phyloP scores from a whole-genome alignment of 352 stramenopile species.

The Phytophthora tentaculata region DNA sequence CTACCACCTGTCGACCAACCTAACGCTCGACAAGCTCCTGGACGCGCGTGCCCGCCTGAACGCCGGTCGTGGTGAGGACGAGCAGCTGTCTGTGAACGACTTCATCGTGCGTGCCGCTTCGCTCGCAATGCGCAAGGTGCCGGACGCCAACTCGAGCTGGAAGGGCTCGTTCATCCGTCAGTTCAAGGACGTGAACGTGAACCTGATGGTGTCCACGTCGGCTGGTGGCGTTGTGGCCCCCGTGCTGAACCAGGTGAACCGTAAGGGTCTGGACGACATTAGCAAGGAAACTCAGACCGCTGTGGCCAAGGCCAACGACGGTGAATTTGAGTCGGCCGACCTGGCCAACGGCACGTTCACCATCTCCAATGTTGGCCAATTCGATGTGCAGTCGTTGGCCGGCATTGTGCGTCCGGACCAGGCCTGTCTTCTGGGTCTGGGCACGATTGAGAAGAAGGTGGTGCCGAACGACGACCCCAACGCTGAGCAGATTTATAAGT shows the following conservation, averaged over 20 bases:
- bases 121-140: conserved; percentile 96
- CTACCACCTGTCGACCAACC: conserved; percentile 97
- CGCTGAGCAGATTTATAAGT: conserved; percentile 88
- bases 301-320: conserved; percentile 43
- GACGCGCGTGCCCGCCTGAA: conserved; percentile 91
- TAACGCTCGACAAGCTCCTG: conserved; percentile 93
- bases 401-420: conserved; percentile 95
- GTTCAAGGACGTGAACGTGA: conserved; percentile 96
- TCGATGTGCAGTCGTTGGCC: conserved; percentile 94
- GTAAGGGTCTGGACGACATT: conserved; percentile 62
- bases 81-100: conserved; percentile 98
- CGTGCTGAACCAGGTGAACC: conserved; percentile 91
- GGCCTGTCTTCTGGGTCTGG: conserved; percentile 93
- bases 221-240: conserved; percentile 95
- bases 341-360: conserved; percentile 94
- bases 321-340: conserved; percentile 49
- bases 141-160: conserved; percentile 90
- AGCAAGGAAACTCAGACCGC: conserved; percentile 60
- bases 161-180: conserved; percentile 93
- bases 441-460: conserved; percentile 95
- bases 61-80: conserved; percentile 90
- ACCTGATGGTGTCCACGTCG: conserved; percentile 83
- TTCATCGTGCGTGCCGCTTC: conserved; percentile 97
- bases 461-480: conserved; percentile 90
- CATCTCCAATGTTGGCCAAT: conserved; percentile 97